phyloP scores from a whole-genome alignment of 2,329 filamentous ascomycete genomes.

The Aureobasidium melanogenum region DNA sequence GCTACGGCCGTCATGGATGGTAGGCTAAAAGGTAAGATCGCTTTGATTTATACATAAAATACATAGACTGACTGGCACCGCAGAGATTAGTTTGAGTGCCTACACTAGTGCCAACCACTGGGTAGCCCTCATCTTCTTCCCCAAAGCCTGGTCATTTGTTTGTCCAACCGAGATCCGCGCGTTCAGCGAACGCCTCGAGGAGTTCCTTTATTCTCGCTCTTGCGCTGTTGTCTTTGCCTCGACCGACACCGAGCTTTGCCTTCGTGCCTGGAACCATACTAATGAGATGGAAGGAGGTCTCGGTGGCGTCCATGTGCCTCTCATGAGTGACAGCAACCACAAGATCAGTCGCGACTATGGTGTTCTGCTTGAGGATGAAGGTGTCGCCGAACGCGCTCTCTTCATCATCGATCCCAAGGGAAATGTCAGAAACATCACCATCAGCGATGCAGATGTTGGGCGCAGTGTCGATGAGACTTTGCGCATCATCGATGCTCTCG shows the following conservation, averaged over 20 bases:
- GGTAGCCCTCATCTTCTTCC: conserved; percentile 59
- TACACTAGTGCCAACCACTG: conserved; percentile 37
- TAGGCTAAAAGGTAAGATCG: conserved; percentile 20
- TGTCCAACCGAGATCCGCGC: conserved; percentile 59
- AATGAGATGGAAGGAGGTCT: conserved; percentile 54
- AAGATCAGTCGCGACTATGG: conserved; percentile 53
- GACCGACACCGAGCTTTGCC: conserved; percentile 52
- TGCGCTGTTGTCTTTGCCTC: conserved; percentile 52
- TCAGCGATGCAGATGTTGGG: conserved; percentile 58
- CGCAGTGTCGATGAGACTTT: conserved; percentile 56
- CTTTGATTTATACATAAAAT: neutral
- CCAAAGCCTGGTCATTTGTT: conserved; percentile 60
- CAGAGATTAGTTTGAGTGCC: conserved; percentile 23
- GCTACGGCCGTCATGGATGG: conserved; percentile 23
- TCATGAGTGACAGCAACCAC: conserved; percentile 54
- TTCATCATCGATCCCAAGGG: conserved; percentile 60
- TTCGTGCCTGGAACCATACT: conserved; percentile 51
- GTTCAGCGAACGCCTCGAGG: conserved; percentile 52
- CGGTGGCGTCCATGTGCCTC: conserved; percentile 51
- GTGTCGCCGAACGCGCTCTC: conserved; percentile 53
- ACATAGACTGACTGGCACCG: neutral
- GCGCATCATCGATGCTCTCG: conserved; percentile 45
- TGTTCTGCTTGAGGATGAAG: conserved; percentile 55
- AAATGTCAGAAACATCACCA: conserved; percentile 50
- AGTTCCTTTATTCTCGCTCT: conserved; percentile 48